Conservation (phyloP, 257 asterid species). For the Rubia yunnanensis region DNA sequence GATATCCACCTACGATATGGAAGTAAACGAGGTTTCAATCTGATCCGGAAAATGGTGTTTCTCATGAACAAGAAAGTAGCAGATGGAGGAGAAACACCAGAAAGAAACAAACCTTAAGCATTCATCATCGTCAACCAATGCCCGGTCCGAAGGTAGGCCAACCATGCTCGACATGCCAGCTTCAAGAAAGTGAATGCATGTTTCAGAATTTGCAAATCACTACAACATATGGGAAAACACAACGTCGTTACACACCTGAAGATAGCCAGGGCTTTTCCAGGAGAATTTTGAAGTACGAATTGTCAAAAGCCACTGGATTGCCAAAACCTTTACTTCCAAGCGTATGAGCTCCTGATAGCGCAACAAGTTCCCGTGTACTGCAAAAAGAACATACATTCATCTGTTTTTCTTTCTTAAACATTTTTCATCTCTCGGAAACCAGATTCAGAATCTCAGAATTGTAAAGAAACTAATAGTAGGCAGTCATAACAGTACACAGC, state of each 20-base stretch:
- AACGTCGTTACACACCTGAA: constrained; percentile 36
- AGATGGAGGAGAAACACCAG: neutral
- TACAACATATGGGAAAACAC: neutral
- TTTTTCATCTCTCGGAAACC: neutral
- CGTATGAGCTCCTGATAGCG: constrained; percentile 89
- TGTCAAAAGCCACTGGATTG: constrained; percentile 63
- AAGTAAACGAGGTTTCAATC: constrained; percentile 3
- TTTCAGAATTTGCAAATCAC: neutral
- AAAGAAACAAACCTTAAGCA: constrained; percentile 42
- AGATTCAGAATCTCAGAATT: neutral
- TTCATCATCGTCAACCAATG: constrained; percentile 74
- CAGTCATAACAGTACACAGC: neutral
- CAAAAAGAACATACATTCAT: neutral
- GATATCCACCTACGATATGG: constrained; percentile 62
- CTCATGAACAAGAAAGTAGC: neutral
- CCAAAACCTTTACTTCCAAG: constrained; percentile 92
- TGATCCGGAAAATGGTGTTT: neutral
- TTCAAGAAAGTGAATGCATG: constrained; percentile 12
- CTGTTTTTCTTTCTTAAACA: neutral
- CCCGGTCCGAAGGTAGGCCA: constrained; percentile 94
- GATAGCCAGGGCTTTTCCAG: constrained; percentile 80
- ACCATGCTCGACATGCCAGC: constrained; percentile 77
- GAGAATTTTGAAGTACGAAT: constrained; percentile 78
- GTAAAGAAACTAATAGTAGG: neutral
- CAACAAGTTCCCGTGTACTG: constrained; percentile 85